phyloP scores from a whole-genome alignment of 208 protist species.

The Porcisia deanei region DNA sequence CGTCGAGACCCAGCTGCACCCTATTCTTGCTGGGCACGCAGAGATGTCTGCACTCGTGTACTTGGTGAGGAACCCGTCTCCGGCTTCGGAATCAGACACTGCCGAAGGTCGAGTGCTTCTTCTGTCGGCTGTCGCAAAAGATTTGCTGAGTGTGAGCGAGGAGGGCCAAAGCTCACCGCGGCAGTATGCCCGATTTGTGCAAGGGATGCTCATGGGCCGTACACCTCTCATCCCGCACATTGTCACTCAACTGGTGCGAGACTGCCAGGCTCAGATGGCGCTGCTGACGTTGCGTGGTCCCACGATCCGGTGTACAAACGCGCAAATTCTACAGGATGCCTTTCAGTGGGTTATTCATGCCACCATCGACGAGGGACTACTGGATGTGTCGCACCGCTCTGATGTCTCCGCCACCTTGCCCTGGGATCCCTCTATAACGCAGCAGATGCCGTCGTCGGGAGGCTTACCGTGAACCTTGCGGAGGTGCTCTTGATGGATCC shows the following conservation, averaged over 20 bases:
- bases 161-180: slow-evolving; percentile 19
- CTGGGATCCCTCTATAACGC: slow-evolving; percentile 16
- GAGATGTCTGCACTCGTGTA: slow-evolving; percentile 19
- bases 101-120: slow-evolving; percentile 13
- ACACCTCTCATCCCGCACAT: slow-evolving; percentile 26
- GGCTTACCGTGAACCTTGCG: slow-evolving; percentile 16
- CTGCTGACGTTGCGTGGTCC: slow-evolving; percentile 10
- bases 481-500: slow-evolving; percentile 6
- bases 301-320: slow-evolving; percentile 16
- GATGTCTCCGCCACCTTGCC: slow-evolving; percentile 16
- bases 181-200: slow-evolving; percentile 27
- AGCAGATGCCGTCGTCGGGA: slow-evolving; percentile 5
- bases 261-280: slow-evolving; percentile 14
- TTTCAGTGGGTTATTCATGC: slow-evolving; percentile 27
- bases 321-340: slow-evolving; percentile 22
- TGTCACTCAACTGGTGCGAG: slow-evolving; percentile 5
- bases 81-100: not conserved
- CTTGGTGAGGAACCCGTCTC: slow-evolving; percentile 4
- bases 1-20: slow-evolving; percentile 20
- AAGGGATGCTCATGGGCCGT: slow-evolving; percentile 19
- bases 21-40: slow-evolving; percentile 18
- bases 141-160: slow-evolving; percentile 18
- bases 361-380: slow-evolving; percentile 19
- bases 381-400: slow-evolving; percentile 15
- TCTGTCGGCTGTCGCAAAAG: slow-evolving; percentile 21